Evolutionary conservation across 139 green algal species (phyloP).

Genomic region (Auxenochlorella protothecoides): DNA sequence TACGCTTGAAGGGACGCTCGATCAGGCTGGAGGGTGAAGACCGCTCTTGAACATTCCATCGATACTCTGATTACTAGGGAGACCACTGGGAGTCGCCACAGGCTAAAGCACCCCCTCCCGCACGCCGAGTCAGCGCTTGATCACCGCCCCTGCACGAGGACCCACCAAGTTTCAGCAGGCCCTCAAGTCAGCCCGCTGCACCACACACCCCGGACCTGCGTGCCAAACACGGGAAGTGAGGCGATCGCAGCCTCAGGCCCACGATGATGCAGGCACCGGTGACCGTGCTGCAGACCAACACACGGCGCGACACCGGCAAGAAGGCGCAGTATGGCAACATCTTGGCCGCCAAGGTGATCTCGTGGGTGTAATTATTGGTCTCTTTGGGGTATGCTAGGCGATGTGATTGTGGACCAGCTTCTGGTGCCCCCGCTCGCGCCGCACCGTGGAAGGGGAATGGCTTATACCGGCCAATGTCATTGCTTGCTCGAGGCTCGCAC

Average conservation of each 20-base stretch:
- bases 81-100: no score
- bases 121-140: not conserved
- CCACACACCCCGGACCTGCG: not conserved
- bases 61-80: no score
- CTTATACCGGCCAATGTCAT: no score
- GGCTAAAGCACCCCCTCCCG: not conserved
- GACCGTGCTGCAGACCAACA: slow-evolving; percentile 47
- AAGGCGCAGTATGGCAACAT: slow-evolving; percentile 96
- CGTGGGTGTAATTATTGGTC: no score
- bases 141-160: not conserved
- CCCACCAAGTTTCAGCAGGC: not conserved
- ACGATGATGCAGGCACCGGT: slow-evolving; percentile 40
- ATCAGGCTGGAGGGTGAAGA: no score
- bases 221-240: not conserved
- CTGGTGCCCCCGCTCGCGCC: no score
- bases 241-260: not conserved
- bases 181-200: not conserved
- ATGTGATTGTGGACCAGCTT: no score
- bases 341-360: slow-evolving; percentile 78
- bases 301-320: slow-evolving; percentile 86
- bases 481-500: not conserved
- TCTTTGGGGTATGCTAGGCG: not conserved
- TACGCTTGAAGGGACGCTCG: no score
- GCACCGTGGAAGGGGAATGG: no score
- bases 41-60: no score